Base-by-base conservation (phyloP, 2,329 filamentous ascomycete genomes). In the Ceratocystiopsis minuta region DNA sequence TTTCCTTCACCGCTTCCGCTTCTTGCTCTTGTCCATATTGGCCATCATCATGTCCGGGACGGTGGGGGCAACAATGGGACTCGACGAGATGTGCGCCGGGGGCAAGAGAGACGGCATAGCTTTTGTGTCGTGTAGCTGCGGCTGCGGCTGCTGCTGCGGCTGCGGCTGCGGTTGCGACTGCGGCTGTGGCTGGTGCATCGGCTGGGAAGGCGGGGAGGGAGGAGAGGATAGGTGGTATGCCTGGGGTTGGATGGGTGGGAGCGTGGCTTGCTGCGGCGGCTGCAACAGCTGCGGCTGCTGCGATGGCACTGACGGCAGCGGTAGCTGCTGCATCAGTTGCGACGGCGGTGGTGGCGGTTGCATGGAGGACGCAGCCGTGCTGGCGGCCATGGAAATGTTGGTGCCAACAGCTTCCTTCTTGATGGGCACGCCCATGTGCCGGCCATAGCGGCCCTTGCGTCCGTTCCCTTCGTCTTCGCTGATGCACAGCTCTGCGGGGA, bases 381-480 rank as follows among this genome's bases (percentile, higher is more conserved):
- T 35, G n/a, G 13, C 39, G n/a, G 13, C 39, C 33, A 31, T 12
- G 15, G 14, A 13, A 18, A 18, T 13, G 20, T 20, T 20, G 10
- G 59, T 16, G 51, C 55, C 4, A 15, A 53, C 52, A 3, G 54
- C 73, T 32, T 71, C 66, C 45, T 70, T 70, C 56, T 70, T 70
- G 53, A 76, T 65, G 41, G 75, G 72, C 34, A 79, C 75, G 44
- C 75, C 75, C 75, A 79, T 79, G 57, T 79, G 75, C 48, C 75
- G 72, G 52, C 75, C 75, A 56, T 95, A 96, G 44, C 90, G 79
- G 48, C 90, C 90, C 61, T 95, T 96, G 55, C 90, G 81, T 49
- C 88, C 90, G 58, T 96, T 96, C 49, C 86, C 86, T 61, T 98
- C 90, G 53, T 98, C 90, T 60, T 98, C 90, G 59, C 87, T 95